phyloP scores from a whole-genome alignment of 192 early-diverging fungal species.

The Coemansia sp. region DNA sequence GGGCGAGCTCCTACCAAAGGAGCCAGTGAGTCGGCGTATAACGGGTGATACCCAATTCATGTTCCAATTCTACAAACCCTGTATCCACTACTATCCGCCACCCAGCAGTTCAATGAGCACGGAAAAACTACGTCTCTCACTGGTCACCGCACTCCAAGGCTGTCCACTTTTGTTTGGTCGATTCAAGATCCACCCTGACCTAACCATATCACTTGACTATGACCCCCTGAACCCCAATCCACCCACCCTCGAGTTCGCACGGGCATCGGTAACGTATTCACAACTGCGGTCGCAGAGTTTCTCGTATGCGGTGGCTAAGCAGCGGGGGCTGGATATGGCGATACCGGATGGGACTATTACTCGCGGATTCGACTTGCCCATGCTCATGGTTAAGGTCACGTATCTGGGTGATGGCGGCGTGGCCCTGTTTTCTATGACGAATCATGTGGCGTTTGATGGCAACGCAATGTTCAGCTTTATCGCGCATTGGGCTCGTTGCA shows the following conservation, averaged over 20 bases:
- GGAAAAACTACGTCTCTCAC: conserved; percentile 4
- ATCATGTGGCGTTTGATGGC: conserved; percentile 49
- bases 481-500: conserved; percentile 40
- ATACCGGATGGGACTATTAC: conserved; percentile 33
- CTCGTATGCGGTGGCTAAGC: conserved; percentile 20
- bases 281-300: conserved; percentile 15
- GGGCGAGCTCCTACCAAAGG: conserved; percentile 2
- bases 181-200: conserved; percentile 19
- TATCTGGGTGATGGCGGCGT: conserved; percentile 37
- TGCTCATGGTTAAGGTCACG: conserved; percentile 44
- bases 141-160: conserved; percentile 18
- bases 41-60: conserved; percentile 50
- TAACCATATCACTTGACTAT: conserved; percentile 22
- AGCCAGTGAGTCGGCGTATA: conserved; percentile 6
- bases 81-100: conserved; percentile 40
- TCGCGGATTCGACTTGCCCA: conserved; percentile 8
- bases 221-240: conserved; percentile 12
- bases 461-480: conserved; percentile 45
- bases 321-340: conserved; percentile 16
- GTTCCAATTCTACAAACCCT: conserved; percentile 52
- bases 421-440: conserved; percentile 31
- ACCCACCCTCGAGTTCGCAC: conserved; percentile 36
- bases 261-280: background rate
- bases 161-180: conserved; percentile 31
- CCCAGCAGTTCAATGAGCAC: conserved; percentile 9